A percentile compares a stretch with the other conserved stretches of the same genome.
Evolutionary conservation across 192 early-diverging fungal genomes (phyloP).

Genomic region (Rhizophagus clarus): DNA sequence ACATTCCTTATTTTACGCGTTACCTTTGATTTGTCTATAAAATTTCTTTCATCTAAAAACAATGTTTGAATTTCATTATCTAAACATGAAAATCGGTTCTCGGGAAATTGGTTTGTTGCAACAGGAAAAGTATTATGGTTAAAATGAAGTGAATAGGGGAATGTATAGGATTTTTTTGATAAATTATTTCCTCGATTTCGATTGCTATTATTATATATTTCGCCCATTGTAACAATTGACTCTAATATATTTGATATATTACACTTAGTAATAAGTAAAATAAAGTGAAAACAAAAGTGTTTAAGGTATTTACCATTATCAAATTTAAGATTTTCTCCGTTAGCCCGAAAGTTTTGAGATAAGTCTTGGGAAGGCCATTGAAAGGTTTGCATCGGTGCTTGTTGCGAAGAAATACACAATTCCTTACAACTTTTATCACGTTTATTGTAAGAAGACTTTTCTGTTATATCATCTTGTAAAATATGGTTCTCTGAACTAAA

Average conservation of each 20-base stretch:
- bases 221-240: neutral
- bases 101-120: neutral
- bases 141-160: neutral
- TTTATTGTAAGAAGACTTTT: neutral
- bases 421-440: neutral
- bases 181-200: neutral
- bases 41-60: neutral
- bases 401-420: neutral
- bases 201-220: neutral
- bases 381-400: neutral
- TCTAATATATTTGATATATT: neutral
- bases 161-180: neutral
- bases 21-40: neutral
- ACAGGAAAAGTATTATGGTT: neutral
- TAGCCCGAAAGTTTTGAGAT: neutral
- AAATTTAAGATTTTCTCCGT: neutral
- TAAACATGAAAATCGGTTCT: neutral
- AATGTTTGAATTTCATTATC: neutral
- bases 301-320: neutral
- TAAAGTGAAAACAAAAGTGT: neutral
- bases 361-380: neutral
- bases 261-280: neutral
- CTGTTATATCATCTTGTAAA: neutral
- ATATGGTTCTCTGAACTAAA: neutral
- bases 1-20: neutral